A percentile compares a stretch with the other conserved stretches of the same genome.
phyloP scores from a whole-genome alignment of 73 alveolate species.

The Paramecium caudatum region DNA sequence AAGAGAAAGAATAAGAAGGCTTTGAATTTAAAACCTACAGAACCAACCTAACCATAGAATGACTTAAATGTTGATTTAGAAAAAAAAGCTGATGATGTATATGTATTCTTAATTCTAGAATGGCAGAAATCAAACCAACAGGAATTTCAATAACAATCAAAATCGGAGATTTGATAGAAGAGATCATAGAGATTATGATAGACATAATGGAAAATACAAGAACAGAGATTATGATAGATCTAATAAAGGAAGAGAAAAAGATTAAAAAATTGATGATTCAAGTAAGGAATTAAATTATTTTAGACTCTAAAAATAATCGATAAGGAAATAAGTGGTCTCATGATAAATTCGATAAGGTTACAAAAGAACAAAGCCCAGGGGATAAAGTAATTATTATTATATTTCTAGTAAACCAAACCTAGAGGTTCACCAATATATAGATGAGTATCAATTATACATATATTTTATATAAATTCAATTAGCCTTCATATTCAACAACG shows the following conservation, averaged over 20 bases:
- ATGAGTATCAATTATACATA: conserved; percentile 40
- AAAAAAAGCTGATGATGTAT: conserved; percentile 25
- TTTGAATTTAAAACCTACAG: neutral
- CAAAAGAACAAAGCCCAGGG: neutral
- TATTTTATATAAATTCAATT: conserved; percentile 33
- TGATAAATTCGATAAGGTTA: neutral
- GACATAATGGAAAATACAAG: neutral
- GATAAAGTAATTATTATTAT: neutral
- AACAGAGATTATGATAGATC: neutral
- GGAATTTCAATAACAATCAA: neutral
- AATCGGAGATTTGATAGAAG: conserved; percentile 18
- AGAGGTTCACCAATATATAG: neutral
- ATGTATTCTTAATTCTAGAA: conserved; percentile 14
- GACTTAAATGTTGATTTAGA: conserved; percentile 44
- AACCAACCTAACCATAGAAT: conserved; percentile 1
- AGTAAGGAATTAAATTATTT: neutral
- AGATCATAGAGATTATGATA: neutral
- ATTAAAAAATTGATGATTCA: neutral
- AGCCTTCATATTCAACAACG: conserved; percentile 20
- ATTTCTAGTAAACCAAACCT: neutral
- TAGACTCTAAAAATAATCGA: neutral
- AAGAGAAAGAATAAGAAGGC: neutral
- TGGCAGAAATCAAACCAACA: conserved; percentile 4
- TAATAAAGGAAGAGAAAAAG: conserved; percentile 13
- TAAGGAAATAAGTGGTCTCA: neutral